A percentile compares a stretch with the other conserved stretches of the same genome.
phyloP scores from a whole-genome alignment of 495 filamentous ascomycete genomes.

The Rhypophila decipiens region DNA sequence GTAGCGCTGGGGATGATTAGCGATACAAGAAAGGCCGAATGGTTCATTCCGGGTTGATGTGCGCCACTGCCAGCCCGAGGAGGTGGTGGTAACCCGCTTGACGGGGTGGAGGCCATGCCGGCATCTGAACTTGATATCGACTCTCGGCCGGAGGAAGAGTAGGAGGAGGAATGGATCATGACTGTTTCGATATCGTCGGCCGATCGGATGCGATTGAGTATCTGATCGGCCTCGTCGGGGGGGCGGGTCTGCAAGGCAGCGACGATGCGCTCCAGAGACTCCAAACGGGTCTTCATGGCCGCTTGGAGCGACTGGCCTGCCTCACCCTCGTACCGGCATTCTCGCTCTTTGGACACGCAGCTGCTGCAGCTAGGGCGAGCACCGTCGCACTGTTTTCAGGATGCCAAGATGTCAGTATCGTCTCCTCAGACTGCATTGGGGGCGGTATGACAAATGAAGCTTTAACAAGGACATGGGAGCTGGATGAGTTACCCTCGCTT shows the following conservation, averaged over 20 bases:
- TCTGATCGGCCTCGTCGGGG: constrained; percentile 14
- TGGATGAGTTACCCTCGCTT: not conserved
- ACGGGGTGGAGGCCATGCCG: not conserved
- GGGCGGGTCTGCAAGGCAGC: constrained; percentile 15
- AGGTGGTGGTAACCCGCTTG: too few species aligned
- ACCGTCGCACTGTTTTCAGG: constrained; percentile 21
- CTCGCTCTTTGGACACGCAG: constrained; percentile 10
- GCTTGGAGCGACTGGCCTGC: constrained; percentile 23
- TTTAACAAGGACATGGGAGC: not conserved
- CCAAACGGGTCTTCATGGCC: constrained; percentile 16
- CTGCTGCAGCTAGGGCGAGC: constrained; percentile 18
- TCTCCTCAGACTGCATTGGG: constrained; percentile 9
- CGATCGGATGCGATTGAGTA: constrained; percentile 10
- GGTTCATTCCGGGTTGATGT: not conserved
- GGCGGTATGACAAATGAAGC: not conserved
- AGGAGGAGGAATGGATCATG: too few species aligned
- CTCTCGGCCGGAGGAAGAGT: too few species aligned
- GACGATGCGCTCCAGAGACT: constrained; percentile 18
- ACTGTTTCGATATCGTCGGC: constrained; percentile 14
- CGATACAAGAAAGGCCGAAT: constrained; percentile 6
- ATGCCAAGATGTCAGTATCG: not conserved
- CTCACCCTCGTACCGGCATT: constrained; percentile 23
- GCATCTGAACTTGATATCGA: not conserved
- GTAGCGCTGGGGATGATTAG: constrained; percentile 18
- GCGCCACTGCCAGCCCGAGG: too few species aligned